phyloP scores from a whole-genome alignment of 345 rosid genomes.

The Bruguiera gymnorhiza region DNA sequence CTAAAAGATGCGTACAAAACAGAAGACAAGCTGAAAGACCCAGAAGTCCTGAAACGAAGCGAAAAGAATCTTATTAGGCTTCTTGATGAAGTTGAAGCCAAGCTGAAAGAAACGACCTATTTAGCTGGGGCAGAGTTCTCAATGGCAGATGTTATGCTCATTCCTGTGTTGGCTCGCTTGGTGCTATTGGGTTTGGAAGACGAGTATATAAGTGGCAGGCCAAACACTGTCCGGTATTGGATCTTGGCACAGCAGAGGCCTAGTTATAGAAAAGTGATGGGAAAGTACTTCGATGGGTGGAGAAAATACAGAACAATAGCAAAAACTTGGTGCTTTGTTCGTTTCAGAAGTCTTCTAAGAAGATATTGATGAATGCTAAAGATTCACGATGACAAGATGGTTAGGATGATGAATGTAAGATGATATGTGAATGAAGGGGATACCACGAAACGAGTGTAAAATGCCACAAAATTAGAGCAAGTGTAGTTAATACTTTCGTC shows the following conservation, averaged over 20 bases:
- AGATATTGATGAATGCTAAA: slow-evolving; percentile 41
- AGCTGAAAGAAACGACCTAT: slow-evolving; percentile 46
- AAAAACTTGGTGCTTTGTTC: slow-evolving; percentile 69
- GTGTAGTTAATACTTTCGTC: no score
- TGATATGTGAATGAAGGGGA: not conserved
- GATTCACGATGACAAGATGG: not conserved
- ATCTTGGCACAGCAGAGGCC: slow-evolving; percentile 57
- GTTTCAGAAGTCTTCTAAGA: slow-evolving; percentile 49
- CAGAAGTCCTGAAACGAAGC: slow-evolving; percentile 47
- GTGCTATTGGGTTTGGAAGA: slow-evolving; percentile 63
- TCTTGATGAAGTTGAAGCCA: slow-evolving; percentile 66
- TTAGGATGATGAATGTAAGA: no score
- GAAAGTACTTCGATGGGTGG: slow-evolving; percentile 78
- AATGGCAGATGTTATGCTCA: slow-evolving; percentile 74
- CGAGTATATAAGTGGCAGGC: slow-evolving; percentile 63
- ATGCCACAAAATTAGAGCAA: no score
- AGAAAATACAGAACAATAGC: slow-evolving; percentile 60
- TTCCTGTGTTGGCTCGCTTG: slow-evolving; percentile 68
- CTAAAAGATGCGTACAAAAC: slow-evolving; percentile 75
- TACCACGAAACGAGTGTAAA: not conserved
- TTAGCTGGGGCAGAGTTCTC: slow-evolving; percentile 75
- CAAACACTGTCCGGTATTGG: slow-evolving; percentile 69
- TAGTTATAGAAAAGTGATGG: slow-evolving; percentile 67
- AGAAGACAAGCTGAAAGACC: slow-evolving; percentile 66
- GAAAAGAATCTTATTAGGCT: slow-evolving; percentile 57